These are phyloP conservation scores for Ophiostoma ips DNA, from an alignment of 2,329 filamentous ascomycete genomes.

Conservation along the genomic window DNA sequence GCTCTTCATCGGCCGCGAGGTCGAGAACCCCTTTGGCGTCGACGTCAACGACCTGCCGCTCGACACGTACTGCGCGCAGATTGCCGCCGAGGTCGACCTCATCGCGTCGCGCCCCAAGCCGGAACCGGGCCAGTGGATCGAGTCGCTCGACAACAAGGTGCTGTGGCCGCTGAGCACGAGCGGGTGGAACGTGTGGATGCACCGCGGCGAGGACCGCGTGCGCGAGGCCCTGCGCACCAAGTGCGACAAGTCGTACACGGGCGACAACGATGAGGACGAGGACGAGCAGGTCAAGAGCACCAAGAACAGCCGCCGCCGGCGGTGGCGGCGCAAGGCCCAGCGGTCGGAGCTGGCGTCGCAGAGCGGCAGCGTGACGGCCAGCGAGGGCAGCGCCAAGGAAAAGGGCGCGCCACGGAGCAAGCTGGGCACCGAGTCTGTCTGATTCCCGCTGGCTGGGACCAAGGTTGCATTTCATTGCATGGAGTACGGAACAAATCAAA, in stretches of 20 bases:
- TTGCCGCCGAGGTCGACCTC: conserved; percentile 49
- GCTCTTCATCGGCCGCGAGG: conserved; percentile 50
- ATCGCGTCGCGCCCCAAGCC: conserved; percentile 41
- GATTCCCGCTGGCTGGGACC: too few species aligned
- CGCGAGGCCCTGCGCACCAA: conserved; percentile 21
- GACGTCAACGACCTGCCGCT: conserved; percentile 55
- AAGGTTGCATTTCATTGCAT: too few species aligned
- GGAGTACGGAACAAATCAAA: not conserved
- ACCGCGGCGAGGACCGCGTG: conserved; percentile 31
- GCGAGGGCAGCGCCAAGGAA: not conserved
- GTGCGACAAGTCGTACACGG: not conserved
- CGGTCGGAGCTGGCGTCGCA: not conserved
- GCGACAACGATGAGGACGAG: not conserved
- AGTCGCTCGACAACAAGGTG: conserved; percentile 23
- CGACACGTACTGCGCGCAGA: conserved; percentile 49
- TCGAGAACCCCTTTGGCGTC: conserved; percentile 55
- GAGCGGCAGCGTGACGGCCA: not conserved
- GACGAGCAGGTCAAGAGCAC: conserved; percentile 4
- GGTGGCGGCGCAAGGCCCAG: not conserved
- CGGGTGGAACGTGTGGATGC: conserved; percentile 33
- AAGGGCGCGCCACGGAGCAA: not conserved
- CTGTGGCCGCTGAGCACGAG: conserved; percentile 28
- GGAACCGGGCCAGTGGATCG: conserved; percentile 33
- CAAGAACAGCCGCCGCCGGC: conserved; percentile 16
- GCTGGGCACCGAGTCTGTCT: not conserved